These are phyloP conservation scores for Zoysia japonica DNA, from an alignment of 176 grass and related monocot species.

Conservation along the genomic window DNA sequence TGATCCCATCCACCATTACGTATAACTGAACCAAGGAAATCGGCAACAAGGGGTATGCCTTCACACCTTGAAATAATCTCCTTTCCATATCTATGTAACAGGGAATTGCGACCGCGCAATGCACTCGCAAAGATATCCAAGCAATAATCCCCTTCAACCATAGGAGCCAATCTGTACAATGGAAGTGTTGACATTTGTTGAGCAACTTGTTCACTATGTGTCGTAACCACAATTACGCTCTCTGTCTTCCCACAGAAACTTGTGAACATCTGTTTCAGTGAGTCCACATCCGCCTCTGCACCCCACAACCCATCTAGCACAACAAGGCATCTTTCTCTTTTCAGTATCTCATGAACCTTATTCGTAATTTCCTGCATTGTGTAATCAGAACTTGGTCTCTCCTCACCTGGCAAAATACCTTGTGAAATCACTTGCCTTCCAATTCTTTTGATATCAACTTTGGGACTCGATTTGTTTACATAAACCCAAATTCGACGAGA, in stretches of 20 bases:
- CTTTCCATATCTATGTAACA: constrained; percentile 5
- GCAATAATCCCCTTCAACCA: constrained; percentile 19
- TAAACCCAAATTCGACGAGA: constrained; percentile 8
- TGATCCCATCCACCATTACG: constrained; percentile 21
- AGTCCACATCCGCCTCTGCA: neutral
- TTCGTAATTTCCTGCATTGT: constrained; percentile 18
- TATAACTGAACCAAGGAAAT: constrained; percentile 12
- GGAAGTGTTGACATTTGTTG: constrained; percentile 12
- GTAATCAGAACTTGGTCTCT: constrained; percentile 9
- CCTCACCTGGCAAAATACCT: neutral
- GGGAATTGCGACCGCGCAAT: constrained; percentile 7
- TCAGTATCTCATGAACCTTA: constrained; percentile 12
- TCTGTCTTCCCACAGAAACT: neutral
- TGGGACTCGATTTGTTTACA: neutral
- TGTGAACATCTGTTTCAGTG: constrained; percentile 22
- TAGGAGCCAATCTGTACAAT: constrained; percentile 15
- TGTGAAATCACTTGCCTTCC: constrained; percentile 10
- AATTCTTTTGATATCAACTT: constrained; percentile 20
- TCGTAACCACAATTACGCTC: constrained; percentile 7
- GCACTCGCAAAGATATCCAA: constrained; percentile 6
- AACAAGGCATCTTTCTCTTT: constrained; percentile 8
- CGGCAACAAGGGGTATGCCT: constrained; percentile 26
- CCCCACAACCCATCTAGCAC: constrained; percentile 22
- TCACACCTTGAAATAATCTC: constrained; percentile 21
- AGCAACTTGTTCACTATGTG: constrained; percentile 4